Conservation (phyloP, 371 early-diverging fungal genomes). For the Syncephalastrum sp. region DNA sequence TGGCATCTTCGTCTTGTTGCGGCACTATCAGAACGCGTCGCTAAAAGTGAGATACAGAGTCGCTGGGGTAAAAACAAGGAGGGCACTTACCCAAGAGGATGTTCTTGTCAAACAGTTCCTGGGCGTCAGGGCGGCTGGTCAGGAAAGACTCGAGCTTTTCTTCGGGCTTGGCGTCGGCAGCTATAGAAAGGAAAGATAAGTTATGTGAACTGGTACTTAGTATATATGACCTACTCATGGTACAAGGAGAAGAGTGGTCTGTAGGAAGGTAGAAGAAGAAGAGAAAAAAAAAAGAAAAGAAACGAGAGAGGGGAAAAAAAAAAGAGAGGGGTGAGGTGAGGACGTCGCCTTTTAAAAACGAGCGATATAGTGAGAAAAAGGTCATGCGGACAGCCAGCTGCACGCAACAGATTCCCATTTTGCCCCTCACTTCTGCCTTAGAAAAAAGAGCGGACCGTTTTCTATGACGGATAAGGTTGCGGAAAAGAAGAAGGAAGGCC, state of each 20-base stretch:
- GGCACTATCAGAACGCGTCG: no score
- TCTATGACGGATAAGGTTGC: not conserved
- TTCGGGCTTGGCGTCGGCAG: constrained; percentile 10
- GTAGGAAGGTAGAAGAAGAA: not conserved
- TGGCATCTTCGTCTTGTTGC: constrained; percentile 53
- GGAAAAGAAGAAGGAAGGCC: constrained; percentile 3
- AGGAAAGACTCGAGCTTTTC: constrained; percentile 52
- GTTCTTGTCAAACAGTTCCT: constrained; percentile 72
- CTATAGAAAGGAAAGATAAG: no score
- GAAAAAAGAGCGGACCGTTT: not conserved
- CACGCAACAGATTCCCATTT: not conserved
- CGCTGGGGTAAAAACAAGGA: no score
- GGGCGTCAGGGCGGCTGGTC: constrained; percentile 58
- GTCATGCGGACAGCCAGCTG: not conserved
- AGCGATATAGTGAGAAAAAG: constrained; percentile 3
- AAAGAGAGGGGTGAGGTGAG: not conserved
- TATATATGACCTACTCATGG: not conserved
- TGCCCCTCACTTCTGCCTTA: not conserved
- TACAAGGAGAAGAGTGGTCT: not conserved
- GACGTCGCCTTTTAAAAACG: constrained; percentile 1
- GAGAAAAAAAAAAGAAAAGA: not conserved
- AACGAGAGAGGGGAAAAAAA: not conserved
- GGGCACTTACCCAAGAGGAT: constrained; percentile 58
- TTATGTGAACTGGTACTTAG: not conserved
- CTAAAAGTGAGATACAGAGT: no score